Base-by-base conservation (phyloP, 805 yeast species). In the Metschnikowia gelsemii region DNA sequence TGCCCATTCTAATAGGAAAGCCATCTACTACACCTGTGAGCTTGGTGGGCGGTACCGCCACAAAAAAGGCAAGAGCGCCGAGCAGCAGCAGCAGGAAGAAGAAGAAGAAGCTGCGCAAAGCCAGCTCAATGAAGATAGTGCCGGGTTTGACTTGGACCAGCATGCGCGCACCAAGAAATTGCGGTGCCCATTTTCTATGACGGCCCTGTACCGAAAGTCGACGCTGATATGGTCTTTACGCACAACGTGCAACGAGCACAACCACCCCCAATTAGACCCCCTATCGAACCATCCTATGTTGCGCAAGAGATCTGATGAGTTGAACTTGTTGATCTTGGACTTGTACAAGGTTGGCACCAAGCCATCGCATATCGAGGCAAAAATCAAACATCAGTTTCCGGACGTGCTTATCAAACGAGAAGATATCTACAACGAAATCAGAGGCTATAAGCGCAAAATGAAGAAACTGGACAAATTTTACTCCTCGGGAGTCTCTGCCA, bases 1-100 rank as follows among this genome's bases (percentile, higher is more conserved):
- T 56, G 79, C 80, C 20, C 80, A 77, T 58, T 75, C 79, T 25
- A 77, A 77, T 56, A 70, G 68, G 46, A 77, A 77, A 56, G 81
- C 81, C 25, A 77, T 77, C 45, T 77, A 77, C 57, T 77, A 75
- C 56, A 77, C 80, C 8, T 77, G 82, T 56, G 80, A 76, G 55
- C 60, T 76, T 32, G 82, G 82, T 32, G 82, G 82, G 18, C 63
- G 73, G 19, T 76, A 76, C 53, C 63, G 82, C 43, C 78, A 75
- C 51, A 76, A 76, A 54, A 71, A 73, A 44, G 57, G 54, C 28
- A 56, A 55, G 42, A 43, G 42, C 49, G 56, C 45, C 55, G 56
- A 51, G 41, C 47, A 45, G 31, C 49, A 52, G n/a, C n/a, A n/a
- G n/a, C n/a, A n/a, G n/a, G n/a, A n/a, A n/a, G n/a, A n/a, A 27